Evolutionary conservation across 345 rosid genomes (phyloP).

Genomic region (Gossypium bickii): DNA sequence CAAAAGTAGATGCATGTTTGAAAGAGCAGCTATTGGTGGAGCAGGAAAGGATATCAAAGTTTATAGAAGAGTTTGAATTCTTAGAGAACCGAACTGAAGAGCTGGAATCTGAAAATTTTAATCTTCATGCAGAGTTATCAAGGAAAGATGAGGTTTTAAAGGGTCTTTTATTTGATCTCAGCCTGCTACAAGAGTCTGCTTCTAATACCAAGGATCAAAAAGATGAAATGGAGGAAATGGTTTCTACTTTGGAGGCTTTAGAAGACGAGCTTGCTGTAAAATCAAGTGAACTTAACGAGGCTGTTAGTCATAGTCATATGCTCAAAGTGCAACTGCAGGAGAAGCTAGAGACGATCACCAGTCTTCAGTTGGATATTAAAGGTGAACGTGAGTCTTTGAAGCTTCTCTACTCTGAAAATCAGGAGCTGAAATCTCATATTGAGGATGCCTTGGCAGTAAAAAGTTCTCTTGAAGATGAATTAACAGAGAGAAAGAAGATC

Average conservation of each 20-base stretch:
- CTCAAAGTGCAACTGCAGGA: conserved; percentile 66
- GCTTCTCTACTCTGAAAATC: conserved; percentile 40
- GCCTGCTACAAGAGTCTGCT: conserved; percentile 87
- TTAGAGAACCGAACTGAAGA: conserved; percentile 48
- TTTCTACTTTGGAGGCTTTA: conserved; percentile 53
- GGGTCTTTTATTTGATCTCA: conserved; percentile 80
- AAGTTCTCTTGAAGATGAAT: conserved; percentile 45
- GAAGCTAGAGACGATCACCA: conserved; percentile 41
- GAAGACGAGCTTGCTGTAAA: conserved; percentile 63
- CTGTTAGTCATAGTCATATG: conserved; percentile 39
- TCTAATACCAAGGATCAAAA: conserved; percentile 70
- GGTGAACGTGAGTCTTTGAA: conserved; percentile 35
- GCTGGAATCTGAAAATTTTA: conserved; percentile 47
- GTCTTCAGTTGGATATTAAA: conserved; percentile 43
- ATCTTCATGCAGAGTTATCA: conserved; percentile 56
- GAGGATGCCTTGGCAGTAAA: conserved; percentile 48
- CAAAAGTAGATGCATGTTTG: conserved; percentile 48
- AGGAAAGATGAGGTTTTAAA: conserved; percentile 81
- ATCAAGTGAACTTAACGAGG: conserved; percentile 54
- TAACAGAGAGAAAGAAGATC: conserved; percentile 43
- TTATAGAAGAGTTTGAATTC: conserved; percentile 43
- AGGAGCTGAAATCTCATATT: conserved; percentile 45
- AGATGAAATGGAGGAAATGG: conserved; percentile 70
- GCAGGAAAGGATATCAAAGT: conserved; percentile 37
- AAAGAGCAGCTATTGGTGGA: conserved; percentile 38